Base-by-base conservation (phyloP, 2,329 filamentous ascomycete species). In the Metarhizium brunneum region DNA sequence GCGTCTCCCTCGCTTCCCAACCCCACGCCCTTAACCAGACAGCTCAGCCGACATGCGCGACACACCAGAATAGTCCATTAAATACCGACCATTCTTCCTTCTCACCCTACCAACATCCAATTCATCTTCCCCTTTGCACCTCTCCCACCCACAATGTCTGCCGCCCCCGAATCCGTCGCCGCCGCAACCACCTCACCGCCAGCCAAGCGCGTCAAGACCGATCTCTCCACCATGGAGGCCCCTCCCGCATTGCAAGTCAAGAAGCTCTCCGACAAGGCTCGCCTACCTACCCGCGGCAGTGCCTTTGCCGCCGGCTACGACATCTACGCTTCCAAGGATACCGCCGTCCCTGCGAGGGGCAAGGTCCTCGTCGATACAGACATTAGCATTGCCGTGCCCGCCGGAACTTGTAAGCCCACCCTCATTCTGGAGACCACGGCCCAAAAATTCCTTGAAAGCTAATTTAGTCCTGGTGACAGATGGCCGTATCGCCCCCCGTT, bases 271-370 rank as follows among this genome's bases (percentile, higher is more conserved):
- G 77, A 84, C 42, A 84, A 86, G 60, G 94, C 87, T n/a, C 82
- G 81, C 50, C 79, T 92, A 29, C 94, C 94, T 11, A 97, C 90
- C 0, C 85, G 92, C 55, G 94, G 94, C 62, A 95, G 89, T 62
- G 87, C 85, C 53, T 92, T 89, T 67, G 90, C 94, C 1, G 94
- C 94, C 1, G 94, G 94, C 40, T 97, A 97, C 74, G 94, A 99
- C 72, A 69, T 99, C 57, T 97, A 96, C 73, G 87, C 85, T 53
- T 82, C 90, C 2, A 83, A 83, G 66, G 82, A 87, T 42, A 86
- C 85, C 4, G 80, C 82, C 2, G 85, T 99, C 56, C 92, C 92
- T 0, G 84, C 88, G 2, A 80, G 89, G 58, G 92, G 91, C 62
- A 91, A 95, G 73, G 90, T 78, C 0, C 75, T 96, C 35, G 91